Percentiles rank a stretch among this genome's conserved stretches.
Conservation (phyloP, 176 grass and related monocot species). For the Canna indica region DNA sequence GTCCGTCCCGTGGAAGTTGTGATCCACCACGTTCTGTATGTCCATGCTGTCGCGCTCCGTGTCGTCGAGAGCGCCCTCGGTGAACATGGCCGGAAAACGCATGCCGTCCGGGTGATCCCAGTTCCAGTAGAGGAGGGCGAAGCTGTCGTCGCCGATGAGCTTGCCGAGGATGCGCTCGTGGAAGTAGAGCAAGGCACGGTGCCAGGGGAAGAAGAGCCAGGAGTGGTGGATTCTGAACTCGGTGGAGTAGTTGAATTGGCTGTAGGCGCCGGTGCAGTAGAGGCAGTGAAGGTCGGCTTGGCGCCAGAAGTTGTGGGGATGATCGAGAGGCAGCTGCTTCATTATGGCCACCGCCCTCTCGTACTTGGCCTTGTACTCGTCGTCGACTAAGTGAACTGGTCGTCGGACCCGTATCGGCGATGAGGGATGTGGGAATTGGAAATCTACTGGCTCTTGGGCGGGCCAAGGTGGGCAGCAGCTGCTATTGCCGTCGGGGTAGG, state of each 20-base stretch:
- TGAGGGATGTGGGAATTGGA: conserved; percentile 12
- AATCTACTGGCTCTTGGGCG: no score
- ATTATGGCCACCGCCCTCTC: conserved; percentile 29
- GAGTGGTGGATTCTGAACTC: conserved; percentile 33
- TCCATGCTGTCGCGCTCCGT: background rate
- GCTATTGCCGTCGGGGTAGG: no score
- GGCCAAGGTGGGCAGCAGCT: no score
- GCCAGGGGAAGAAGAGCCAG: conserved; percentile 59
- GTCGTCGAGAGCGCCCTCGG: conserved; percentile 22
- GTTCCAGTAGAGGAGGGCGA: conserved; percentile 41
- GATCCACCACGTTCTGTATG: background rate
- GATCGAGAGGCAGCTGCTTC: conserved; percentile 12
- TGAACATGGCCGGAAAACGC: conserved; percentile 24
- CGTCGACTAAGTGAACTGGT: conserved; percentile 19
- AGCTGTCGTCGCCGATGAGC: conserved; percentile 37
- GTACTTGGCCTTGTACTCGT: conserved; percentile 44
- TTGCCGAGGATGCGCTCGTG: conserved; percentile 49
- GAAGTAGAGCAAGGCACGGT: conserved; percentile 57
- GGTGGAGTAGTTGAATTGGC: conserved; percentile 20
- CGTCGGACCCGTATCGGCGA: conserved; percentile 26
- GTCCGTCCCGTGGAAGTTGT: background rate
- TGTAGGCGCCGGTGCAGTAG: conserved; percentile 51
- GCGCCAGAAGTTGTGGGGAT: conserved; percentile 59
- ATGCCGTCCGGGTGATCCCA: conserved; percentile 53
- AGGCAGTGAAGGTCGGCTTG: conserved; percentile 58